These are phyloP conservation scores for Chalciporus pseudorubinellus DNA, from an alignment of 768 basidiomycete genomes.

Conservation along the genomic window DNA sequence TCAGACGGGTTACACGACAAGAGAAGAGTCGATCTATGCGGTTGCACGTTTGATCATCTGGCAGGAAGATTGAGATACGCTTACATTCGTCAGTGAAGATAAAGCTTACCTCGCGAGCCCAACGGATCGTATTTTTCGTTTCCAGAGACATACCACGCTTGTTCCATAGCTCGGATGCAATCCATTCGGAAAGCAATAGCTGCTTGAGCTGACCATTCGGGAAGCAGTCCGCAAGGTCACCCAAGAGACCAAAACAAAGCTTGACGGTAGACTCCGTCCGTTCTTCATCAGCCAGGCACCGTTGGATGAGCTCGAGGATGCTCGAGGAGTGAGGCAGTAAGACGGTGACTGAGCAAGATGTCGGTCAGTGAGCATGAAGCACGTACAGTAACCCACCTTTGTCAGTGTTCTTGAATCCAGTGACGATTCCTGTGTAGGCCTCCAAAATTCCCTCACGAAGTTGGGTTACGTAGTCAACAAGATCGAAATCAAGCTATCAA, in stretches of 20 bases:
- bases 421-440: conserved; percentile 93
- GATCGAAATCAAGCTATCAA: conserved; percentile 74
- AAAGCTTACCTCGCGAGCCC: conserved; percentile 82
- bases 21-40: conserved; percentile 46
- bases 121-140: conserved; percentile 86
- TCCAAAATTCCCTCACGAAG: conserved; percentile 95
- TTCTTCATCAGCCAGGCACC: conserved; percentile 78
- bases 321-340: conserved; percentile 68
- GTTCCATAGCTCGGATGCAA: conserved; percentile 66
- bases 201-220: conserved; percentile 79
- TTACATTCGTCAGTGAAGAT: neutral
- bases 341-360: conserved; percentile 9
- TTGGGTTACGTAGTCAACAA: conserved; percentile 87
- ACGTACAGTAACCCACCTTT: conserved; percentile 50
- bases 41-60: conserved; percentile 83
- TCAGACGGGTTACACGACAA: conserved; percentile 24
- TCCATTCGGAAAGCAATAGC: conserved; percentile 75
- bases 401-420: conserved; percentile 81
- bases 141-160: conserved; percentile 73
- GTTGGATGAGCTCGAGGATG: conserved; percentile 80
- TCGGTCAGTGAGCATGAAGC: neutral
- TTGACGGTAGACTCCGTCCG: conserved; percentile 75
- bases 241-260: conserved; percentile 80
- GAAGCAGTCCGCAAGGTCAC: conserved; percentile 91
- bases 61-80: neutral